Evolutionary conservation across 345 rosid species (phyloP).

Genomic region (Dovyalis caffra): DNA sequence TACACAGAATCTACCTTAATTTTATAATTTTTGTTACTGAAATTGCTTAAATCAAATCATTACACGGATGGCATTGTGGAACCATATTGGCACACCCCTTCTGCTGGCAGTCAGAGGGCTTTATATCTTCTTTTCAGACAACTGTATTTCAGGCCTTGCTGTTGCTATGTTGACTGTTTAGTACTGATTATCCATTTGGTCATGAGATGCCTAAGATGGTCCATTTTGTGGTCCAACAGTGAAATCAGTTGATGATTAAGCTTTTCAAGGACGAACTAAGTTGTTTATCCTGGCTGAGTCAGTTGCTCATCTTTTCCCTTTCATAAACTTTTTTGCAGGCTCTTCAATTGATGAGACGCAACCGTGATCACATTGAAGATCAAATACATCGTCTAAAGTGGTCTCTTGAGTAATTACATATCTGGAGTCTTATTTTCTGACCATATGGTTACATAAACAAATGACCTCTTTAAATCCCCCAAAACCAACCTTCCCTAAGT

Average conservation of each 20-base stretch:
- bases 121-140: no score
- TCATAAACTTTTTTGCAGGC: conserved; percentile 43
- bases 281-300: background rate
- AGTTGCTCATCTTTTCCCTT: background rate
- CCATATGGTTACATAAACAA: no score
- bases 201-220: background rate
- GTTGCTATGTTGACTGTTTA: background rate
- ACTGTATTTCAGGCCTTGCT: no score
- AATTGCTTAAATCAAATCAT: no score
- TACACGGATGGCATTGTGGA: no score
- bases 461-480: no score
- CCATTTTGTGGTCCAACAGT: background rate
- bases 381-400: conserved; percentile 73
- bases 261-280: background rate
- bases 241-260: no score
- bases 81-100: no score
- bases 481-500: no score
- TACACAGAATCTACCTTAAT: no score
- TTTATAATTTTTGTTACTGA: no score
- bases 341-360: conserved; percentile 67
- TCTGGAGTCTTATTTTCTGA: background rate
- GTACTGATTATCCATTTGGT: background rate
- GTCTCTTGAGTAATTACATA: conserved; percentile 65
- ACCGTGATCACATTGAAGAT: conserved; percentile 90
- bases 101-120: no score